Percentiles rank a stretch among this genome's conserved stretches.
Conservation (phyloP, 176 grass and related monocot species). For the Oryza meridionalis region DNA sequence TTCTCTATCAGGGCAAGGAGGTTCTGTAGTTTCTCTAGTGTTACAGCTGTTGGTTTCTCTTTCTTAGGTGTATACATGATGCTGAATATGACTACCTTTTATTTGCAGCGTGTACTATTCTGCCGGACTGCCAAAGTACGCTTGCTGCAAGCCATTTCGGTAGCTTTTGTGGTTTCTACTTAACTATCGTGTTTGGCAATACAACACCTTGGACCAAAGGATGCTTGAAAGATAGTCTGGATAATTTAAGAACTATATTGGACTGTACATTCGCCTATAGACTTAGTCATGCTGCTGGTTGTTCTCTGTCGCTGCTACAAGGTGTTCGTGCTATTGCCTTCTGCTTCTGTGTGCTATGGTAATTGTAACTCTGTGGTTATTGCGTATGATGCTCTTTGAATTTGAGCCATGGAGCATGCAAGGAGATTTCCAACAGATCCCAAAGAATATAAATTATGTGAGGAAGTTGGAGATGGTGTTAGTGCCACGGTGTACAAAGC, state of each 20-base stretch:
- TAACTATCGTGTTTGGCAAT: conserved; percentile 7
- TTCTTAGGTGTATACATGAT: not conserved
- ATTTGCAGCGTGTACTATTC: conserved; percentile 44
- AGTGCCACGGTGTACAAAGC: conserved; percentile 92
- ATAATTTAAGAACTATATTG: conserved; percentile 29
- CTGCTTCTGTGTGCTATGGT: conserved; percentile 22
- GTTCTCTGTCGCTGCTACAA: conserved; percentile 39
- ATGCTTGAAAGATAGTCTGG: not conserved
- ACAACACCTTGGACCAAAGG: conserved; percentile 24
- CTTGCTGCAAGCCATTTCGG: conserved; percentile 8
- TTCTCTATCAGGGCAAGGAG: not conserved
- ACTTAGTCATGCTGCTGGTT: conserved; percentile 31
- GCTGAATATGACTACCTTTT: conserved; percentile 19
- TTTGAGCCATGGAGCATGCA: conserved; percentile 51
- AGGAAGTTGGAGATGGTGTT: conserved; percentile 96
- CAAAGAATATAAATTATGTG: conserved; percentile 89
- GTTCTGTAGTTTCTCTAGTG: not conserved
- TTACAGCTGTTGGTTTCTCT: not conserved
- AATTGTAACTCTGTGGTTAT: conserved; percentile 27
- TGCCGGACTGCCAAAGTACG: conserved; percentile 11
- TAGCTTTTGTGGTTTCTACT: conserved; percentile 27
- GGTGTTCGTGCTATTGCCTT: conserved; percentile 35
- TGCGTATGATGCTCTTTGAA: conserved; percentile 39
- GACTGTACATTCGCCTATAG: conserved; percentile 3
- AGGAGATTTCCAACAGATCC: conserved; percentile 69